phyloP scores from a whole-genome alignment of 257 asterid genomes.

The Phtheirospermum japonicum region DNA sequence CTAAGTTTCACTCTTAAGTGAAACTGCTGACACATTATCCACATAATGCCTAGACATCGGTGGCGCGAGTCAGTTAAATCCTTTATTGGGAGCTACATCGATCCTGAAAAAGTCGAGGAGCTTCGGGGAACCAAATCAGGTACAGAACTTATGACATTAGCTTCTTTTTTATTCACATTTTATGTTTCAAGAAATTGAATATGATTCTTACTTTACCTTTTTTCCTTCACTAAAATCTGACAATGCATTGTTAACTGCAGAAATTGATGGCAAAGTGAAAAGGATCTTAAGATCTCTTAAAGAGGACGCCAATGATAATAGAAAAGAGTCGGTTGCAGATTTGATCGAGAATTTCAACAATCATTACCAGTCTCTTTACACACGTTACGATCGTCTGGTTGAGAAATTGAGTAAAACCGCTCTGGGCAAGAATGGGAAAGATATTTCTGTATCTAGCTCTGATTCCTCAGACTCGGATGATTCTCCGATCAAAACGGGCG shows the following conservation, averaged over 20 bases:
- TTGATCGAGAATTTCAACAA: conserved; percentile 51
- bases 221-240: neutral
- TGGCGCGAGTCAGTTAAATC: conserved; percentile 50
- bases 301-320: conserved; percentile 39
- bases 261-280: conserved; percentile 64
- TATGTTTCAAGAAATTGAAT: neutral
- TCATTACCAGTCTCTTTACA: conserved; percentile 58
- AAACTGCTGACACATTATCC: conserved; percentile 20
- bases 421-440: conserved; percentile 39
- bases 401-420: conserved; percentile 54
- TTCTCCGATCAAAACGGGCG: conserved; percentile 37
- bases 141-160: conserved; percentile 25
- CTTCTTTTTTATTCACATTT: conserved; percentile 7
- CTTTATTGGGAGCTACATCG: conserved; percentile 44
- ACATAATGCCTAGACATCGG: conserved; percentile 54
- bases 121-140: conserved; percentile 65
- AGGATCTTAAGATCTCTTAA: conserved; percentile 46
- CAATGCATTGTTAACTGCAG: conserved; percentile 42
- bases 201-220: neutral
- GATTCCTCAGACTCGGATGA: conserved; percentile 67
- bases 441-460: conserved; percentile 59
- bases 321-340: conserved; percentile 40
- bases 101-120: conserved; percentile 54
- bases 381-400: conserved; percentile 65
- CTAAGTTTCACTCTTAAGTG: neutral